Evolutionary conservation across 2,329 filamentous ascomycete species (phyloP).

Genomic region (Cryphonectria japonica): DNA sequence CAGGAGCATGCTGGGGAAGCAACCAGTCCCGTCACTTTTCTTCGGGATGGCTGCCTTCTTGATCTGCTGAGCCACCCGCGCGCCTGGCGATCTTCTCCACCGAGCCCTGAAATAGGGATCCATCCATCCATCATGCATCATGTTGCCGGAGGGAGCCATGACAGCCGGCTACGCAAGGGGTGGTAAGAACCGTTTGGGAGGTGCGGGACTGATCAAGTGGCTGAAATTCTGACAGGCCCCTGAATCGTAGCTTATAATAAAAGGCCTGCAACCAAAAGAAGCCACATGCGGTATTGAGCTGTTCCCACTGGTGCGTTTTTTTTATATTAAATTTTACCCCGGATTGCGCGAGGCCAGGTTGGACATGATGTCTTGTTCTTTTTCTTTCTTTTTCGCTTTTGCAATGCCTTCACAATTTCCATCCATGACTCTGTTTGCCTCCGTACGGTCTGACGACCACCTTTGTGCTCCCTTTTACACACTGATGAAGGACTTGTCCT

Average conservation of each 20-base stretch:
- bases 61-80: slow-evolving; percentile 15
- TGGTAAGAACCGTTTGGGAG: slow-evolving; percentile 7
- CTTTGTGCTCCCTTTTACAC: slow-evolving; percentile 3
- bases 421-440: slow-evolving; percentile 14
- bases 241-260: not conserved
- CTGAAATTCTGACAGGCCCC: not conserved
- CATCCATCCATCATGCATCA: slow-evolving; percentile 11
- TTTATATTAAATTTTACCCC: not conserved
- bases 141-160: slow-evolving; percentile 11
- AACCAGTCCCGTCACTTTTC: not conserved
- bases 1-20: not conserved
- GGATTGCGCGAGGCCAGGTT: slow-evolving; percentile 12
- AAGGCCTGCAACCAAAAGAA: not conserved
- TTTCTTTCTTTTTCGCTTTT: not conserved
- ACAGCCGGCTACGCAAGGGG: slow-evolving; percentile 2
- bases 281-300: not conserved
- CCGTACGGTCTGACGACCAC: slow-evolving; percentile 6
- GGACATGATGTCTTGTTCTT: not conserved
- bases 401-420: slow-evolving; percentile 4
- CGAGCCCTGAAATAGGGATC: not conserved
- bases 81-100: slow-evolving; percentile 1
- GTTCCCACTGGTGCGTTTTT: too few relatives aligned
- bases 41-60: slow-evolving; percentile 7
- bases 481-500: not conserved
- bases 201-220: slow-evolving; percentile 4